Evolutionary conservation across 306 rosid species (phyloP).

Genomic region (Rubus idaeus): DNA sequence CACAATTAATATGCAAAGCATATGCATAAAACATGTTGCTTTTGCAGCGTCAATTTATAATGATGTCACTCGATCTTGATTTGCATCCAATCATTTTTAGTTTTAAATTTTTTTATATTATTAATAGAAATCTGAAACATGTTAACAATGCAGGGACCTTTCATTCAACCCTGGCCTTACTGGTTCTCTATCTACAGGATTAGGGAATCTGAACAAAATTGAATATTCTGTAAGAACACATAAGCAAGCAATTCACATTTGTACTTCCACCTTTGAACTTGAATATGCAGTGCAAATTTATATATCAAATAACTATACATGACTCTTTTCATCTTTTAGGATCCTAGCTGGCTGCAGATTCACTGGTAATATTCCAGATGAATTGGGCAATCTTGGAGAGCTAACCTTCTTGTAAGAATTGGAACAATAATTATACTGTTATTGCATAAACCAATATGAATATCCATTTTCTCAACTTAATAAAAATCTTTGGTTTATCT

Average conservation of each 20-base stretch:
- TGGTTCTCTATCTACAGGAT: constrained; percentile 49
- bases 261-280: constrained; percentile 13
- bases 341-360: constrained; percentile 75
- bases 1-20: not conserved
- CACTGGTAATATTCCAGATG: constrained; percentile 66
- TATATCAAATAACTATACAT: not conserved
- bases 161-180: constrained; percentile 60
- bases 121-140: constrained; percentile 2
- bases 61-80: not conserved
- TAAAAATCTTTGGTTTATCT: not conserved
- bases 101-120: not conserved
- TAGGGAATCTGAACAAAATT: constrained; percentile 54
- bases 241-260: constrained; percentile 15
- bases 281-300: not conserved
- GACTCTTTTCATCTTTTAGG: constrained; percentile 42
- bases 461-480: not conserved
- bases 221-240: constrained; percentile 58
- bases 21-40: not conserved
- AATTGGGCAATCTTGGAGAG: constrained; percentile 62
- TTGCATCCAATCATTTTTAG: not conserved
- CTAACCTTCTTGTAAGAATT: constrained; percentile 63
- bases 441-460: not conserved
- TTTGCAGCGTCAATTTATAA: not conserved
- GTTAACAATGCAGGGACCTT: constrained; percentile 56
- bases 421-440: not conserved